These are phyloP conservation scores for Tuber microsphaerosporum DNA, from an alignment of 495 filamentous ascomycete species.

Conservation along the genomic window DNA sequence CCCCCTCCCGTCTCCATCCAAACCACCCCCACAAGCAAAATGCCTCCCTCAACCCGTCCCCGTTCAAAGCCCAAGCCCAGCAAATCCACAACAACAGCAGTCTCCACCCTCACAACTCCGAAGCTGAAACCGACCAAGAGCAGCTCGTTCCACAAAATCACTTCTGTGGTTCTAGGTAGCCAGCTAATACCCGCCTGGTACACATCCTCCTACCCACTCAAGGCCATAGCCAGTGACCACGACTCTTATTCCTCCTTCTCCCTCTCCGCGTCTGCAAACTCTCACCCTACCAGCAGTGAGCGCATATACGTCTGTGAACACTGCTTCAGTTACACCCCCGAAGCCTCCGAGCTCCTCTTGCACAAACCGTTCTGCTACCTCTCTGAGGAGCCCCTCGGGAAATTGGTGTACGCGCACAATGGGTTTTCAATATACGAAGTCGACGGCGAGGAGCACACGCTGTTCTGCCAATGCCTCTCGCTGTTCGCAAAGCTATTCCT, in stretches of 20 bases:
- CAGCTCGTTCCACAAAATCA: neutral
- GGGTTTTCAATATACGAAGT: constrained; percentile 68
- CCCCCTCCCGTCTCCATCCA: constrained; percentile 9
- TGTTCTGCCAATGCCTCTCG: constrained; percentile 90
- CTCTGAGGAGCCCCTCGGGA: constrained; percentile 36
- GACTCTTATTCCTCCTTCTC: neutral
- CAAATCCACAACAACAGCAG: constrained; percentile 22
- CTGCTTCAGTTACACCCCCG: constrained; percentile 87
- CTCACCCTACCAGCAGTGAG: constrained; percentile 42
- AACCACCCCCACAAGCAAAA: constrained; percentile 22
- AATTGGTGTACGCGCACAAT: constrained; percentile 32
- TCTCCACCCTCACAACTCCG: constrained; percentile 14
- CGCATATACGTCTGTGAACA: constrained; percentile 79
- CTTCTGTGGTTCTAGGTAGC: constrained; percentile 60
- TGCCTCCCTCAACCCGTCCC: constrained; percentile 18
- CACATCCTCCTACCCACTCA: constrained; percentile 69
- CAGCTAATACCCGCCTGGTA: constrained; percentile 71
- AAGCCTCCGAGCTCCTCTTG: constrained; percentile 46
- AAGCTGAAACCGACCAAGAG: constrained; percentile 16
- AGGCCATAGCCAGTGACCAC: constrained; percentile 57
- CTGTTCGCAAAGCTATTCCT: constrained; percentile 97
- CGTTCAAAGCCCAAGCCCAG: neutral
- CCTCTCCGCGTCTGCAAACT: neutral
- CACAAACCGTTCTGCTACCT: constrained; percentile 21
- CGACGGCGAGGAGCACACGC: constrained; percentile 76